phyloP scores from a whole-genome alignment of 306 rosid species.

The Dalbergia cochinchinensis region DNA sequence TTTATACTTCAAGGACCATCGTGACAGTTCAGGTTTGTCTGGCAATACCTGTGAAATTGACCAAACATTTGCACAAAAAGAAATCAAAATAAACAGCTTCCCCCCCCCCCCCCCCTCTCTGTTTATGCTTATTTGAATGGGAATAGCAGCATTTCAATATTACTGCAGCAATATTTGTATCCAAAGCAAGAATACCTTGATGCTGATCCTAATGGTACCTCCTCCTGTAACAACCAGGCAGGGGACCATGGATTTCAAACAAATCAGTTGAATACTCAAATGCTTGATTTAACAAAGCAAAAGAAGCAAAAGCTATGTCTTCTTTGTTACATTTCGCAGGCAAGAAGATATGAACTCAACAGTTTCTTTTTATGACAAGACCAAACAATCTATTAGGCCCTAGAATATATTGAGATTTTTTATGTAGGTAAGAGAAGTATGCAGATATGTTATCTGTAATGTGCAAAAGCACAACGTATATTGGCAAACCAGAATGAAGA shows the following conservation, averaged over 20 bases:
- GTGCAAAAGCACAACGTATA: constrained; percentile 24
- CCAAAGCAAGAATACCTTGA: constrained; percentile 28
- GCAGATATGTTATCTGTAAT: neutral
- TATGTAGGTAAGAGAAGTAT: neutral
- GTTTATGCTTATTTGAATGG: constrained; percentile 14
- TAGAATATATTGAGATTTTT: neutral
- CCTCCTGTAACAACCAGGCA: constrained; percentile 22
- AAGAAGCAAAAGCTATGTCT: constrained; percentile 10
- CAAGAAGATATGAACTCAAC: neutral
- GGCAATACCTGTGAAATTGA: constrained; percentile 69
- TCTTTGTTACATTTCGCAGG: neutral
- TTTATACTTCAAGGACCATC: constrained; percentile 89
- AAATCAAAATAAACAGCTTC: neutral
- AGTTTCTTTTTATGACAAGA: constrained; percentile 15
- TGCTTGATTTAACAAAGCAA: constrained; percentile 30
- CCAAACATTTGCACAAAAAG: constrained; percentile 29
- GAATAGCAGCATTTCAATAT: constrained; percentile 6
- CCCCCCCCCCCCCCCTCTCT: neutral
- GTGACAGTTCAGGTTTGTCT: constrained; percentile 88
- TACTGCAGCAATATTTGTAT: constrained; percentile 3
- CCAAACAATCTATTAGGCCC: neutral
- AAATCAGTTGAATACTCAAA: neutral
- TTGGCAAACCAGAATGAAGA: neutral
- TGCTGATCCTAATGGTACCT: constrained; percentile 2
- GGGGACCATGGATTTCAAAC: constrained; percentile 1